Evolutionary conservation across 176 grass and related monocot species (phyloP), one percentile per base, ranked within the genome.

Genomic region (Hyparrhenia diplandra): DNA sequence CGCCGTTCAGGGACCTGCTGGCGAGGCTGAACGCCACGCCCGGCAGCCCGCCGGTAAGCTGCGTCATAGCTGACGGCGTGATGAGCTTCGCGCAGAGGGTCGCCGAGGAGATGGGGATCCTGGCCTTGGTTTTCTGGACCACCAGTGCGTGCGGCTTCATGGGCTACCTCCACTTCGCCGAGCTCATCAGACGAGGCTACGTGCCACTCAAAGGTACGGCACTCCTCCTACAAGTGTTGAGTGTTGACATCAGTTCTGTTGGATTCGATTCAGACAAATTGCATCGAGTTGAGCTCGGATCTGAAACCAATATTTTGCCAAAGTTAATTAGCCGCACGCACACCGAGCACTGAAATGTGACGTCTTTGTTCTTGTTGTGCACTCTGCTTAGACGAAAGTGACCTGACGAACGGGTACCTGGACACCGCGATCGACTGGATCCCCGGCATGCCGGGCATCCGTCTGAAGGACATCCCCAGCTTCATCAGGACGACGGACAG

Each of bases 151-250:
- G 76, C 5, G 85, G 84, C 2, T 93, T 90, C 66, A 85, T 90
- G 72, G 78, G 85, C n/a, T 90, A 82, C 47, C 77, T 85, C 20
- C 67, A 97, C 74, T 93, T 80, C 59, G 64, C 77, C 46, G 84
- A 94, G 75, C 87, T 97, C 42, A 84, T 84, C 37, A 24, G 42
- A 64, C 80, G 79, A 73, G 91, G 89, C 59, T 82, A 79, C 43
- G 76, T 85, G 51, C 91, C 89, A 25, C 69, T 97, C 0, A 94
- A 89, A 91, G 84, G 94, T 97, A 68, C n/a, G n/a, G n/a, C n/a
- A n/a, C n/a, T n/a, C n/a, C n/a, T n/a, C n/a, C n/a, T n/a, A n/a
- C n/a, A n/a, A n/a, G n/a, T n/a, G n/a, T 9, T 18, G 66, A 17
- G 21, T 1, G 0, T 29, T 23, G 68, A 1, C 13, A 20, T 13